Conservation (phyloP, 2,329 filamentous ascomycete genomes). For the Alternaria sp. region DNA sequence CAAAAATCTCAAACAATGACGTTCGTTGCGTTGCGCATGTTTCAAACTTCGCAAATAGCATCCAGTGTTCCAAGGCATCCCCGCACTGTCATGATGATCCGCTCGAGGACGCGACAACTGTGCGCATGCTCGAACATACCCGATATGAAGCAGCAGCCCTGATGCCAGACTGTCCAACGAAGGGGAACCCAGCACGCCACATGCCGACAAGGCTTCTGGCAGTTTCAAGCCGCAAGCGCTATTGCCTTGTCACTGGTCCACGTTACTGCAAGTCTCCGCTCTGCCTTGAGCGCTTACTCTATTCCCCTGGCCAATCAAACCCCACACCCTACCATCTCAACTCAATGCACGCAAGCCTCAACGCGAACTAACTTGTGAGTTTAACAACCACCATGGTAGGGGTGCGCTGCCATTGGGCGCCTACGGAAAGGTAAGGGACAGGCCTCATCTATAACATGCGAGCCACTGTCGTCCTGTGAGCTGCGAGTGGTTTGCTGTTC, state of each 20-base stretch:
- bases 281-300: conserved; percentile 34
- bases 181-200: conserved; percentile 18
- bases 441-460: conserved; percentile 32
- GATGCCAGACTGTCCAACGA: conserved; percentile 10
- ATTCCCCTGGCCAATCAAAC: conserved; percentile 26
- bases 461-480: conserved; percentile 30
- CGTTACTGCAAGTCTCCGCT: conserved; percentile 30
- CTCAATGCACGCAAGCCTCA: conserved; percentile 32
- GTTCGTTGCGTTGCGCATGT: conserved; percentile 6
- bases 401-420: conserved; percentile 31
- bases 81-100: background rate
- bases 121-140: conserved; percentile 17
- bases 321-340: conserved; percentile 8
- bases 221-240: conserved; percentile 43
- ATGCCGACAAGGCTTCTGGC: conserved; percentile 4
- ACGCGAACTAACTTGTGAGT: conserved; percentile 26
- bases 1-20: conserved; percentile 2
- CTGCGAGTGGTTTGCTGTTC: conserved; percentile 30
- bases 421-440: conserved; percentile 7
- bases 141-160: conserved; percentile 16
- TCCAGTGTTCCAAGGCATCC: conserved; percentile 8
- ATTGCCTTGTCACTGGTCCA: conserved; percentile 41
- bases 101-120: conserved; percentile 11
- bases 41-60: conserved; percentile 6
- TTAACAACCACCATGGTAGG: conserved; percentile 28